Conservation (phyloP, 192 early-diverging fungal species). For the Dissophora globulifera region DNA sequence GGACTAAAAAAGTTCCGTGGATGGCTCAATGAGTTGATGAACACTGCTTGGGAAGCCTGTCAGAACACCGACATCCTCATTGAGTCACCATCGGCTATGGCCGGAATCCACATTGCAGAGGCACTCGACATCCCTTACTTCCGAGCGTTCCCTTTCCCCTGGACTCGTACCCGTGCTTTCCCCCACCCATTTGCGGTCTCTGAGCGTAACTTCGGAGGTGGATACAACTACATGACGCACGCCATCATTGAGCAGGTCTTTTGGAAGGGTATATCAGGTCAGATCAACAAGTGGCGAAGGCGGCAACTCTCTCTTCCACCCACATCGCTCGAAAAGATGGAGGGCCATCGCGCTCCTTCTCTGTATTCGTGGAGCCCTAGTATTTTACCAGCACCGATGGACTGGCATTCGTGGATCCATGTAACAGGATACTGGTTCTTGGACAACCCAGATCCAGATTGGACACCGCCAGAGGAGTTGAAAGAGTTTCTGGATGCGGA, state of each 20-base stretch:
- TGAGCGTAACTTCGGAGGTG: conserved; percentile 55
- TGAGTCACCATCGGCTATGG: conserved; percentile 73
- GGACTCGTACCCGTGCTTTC: conserved; percentile 75
- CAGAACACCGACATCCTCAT: conserved; percentile 75
- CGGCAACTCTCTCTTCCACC: conserved; percentile 55
- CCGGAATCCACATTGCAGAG: conserved; percentile 78
- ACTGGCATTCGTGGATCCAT: conserved; percentile 78
- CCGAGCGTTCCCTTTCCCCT: conserved; percentile 77
- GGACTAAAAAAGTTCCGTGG: conserved; percentile 66
- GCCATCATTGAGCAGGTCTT: conserved; percentile 75
- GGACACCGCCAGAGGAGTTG: conserved; percentile 65
- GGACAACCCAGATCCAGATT: conserved; percentile 70
- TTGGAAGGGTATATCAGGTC: conserved; percentile 68
- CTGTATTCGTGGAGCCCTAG: conserved; percentile 72
- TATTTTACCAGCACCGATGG: conserved; percentile 68
- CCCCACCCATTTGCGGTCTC: conserved; percentile 77
- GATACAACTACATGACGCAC: conserved; percentile 75
- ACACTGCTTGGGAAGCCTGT: conserved; percentile 64
- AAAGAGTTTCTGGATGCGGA: conserved; percentile 64
- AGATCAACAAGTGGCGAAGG: conserved; percentile 68
- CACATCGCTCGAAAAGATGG: conserved; percentile 62
- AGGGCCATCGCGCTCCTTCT: conserved; percentile 65
- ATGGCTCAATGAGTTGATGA: conserved; percentile 72
- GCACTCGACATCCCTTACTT: conserved; percentile 70
- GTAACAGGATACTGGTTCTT: conserved; percentile 81